Evolutionary conservation across 2,329 filamentous ascomycete species (phyloP).

Genomic region (Sphaceloma murrayae): DNA sequence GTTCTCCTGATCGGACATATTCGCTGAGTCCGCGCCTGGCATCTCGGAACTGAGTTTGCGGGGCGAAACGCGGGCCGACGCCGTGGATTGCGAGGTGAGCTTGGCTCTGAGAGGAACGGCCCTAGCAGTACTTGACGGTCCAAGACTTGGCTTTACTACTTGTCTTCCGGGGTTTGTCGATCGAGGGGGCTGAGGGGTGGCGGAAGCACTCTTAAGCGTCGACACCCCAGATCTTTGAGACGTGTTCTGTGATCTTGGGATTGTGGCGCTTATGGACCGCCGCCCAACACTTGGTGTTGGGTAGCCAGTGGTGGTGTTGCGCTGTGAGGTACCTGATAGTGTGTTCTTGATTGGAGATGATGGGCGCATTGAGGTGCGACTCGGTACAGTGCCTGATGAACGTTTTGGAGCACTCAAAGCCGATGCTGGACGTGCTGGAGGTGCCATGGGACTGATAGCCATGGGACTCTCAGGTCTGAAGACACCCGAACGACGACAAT

Average conservation of each 20-base stretch:
- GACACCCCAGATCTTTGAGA: too few relatives aligned
- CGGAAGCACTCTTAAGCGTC: background rate
- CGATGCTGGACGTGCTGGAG: conserved; percentile 55
- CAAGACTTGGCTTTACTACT: too few relatives aligned
- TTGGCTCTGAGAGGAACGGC: too few relatives aligned
- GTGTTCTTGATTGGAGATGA: conserved; percentile 28
- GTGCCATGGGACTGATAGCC: conserved; percentile 48
- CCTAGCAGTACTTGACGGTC: too few relatives aligned
- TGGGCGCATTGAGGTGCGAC: conserved; percentile 24
- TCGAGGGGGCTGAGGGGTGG: conserved; percentile 10
- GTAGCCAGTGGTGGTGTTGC: background rate
- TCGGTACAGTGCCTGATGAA: conserved; percentile 39
- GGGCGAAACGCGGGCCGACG: too few relatives aligned
- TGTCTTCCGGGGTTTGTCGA: too few relatives aligned
- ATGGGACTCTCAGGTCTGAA: conserved; percentile 56
- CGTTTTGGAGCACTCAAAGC: conserved; percentile 46
- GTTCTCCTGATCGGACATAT: too few relatives aligned
- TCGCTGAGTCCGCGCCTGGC: too few relatives aligned
- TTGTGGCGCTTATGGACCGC: conserved; percentile 13
- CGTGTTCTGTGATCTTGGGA: conserved; percentile 8
- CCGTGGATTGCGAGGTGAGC: too few relatives aligned
- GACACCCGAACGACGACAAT: conserved; percentile 60
- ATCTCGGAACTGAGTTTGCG: too few relatives aligned
- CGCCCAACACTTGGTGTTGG: background rate
- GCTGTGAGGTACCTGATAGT: background rate